Evolutionary conservation across 441 rosid genomes (phyloP).

Genomic region (Euphorbia corollata): DNA sequence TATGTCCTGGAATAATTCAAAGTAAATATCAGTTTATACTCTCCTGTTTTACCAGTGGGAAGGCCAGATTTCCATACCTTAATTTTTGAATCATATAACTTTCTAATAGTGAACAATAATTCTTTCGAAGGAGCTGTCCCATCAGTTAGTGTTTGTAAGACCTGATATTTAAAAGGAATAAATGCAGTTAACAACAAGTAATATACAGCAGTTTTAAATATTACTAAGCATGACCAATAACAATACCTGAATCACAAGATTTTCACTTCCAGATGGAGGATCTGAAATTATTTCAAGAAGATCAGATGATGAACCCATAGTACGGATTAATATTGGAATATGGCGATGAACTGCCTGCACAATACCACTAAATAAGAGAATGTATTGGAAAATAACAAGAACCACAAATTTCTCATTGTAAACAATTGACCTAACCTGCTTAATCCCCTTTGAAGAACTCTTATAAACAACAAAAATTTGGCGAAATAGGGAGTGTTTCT

Average conservation of each 20-base stretch:
- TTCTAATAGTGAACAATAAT: slow-evolving; percentile 65
- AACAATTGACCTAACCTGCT: slow-evolving; percentile 54
- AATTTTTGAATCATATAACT: slow-evolving; percentile 78
- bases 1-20: slow-evolving; percentile 58
- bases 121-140: slow-evolving; percentile 74
- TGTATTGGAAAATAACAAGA: slow-evolving; percentile 11
- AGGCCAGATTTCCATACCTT: slow-evolving; percentile 48
- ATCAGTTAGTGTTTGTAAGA: slow-evolving; percentile 84
- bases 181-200: slow-evolving; percentile 11
- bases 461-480: slow-evolving; percentile 65
- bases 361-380: slow-evolving; percentile 23
- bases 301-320: slow-evolving; percentile 85
- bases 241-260: slow-evolving; percentile 79
- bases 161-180: slow-evolving; percentile 42
- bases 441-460: slow-evolving; percentile 59
- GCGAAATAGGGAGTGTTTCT: slow-evolving; percentile 89
- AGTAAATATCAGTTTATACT: slow-evolving; percentile 26
- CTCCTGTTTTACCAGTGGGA: slow-evolving; percentile 11
- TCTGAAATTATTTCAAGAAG: slow-evolving; percentile 91
- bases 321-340: slow-evolving; percentile 87
- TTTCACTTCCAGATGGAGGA: slow-evolving; percentile 86
- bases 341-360: slow-evolving; percentile 89
- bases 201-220: slow-evolving; percentile 19
- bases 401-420: slow-evolving; percentile 10
- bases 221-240: slow-evolving; percentile 22